phyloP scores from a whole-genome alignment of 306 rosid species.

The Oxytropis ochrocephala region DNA sequence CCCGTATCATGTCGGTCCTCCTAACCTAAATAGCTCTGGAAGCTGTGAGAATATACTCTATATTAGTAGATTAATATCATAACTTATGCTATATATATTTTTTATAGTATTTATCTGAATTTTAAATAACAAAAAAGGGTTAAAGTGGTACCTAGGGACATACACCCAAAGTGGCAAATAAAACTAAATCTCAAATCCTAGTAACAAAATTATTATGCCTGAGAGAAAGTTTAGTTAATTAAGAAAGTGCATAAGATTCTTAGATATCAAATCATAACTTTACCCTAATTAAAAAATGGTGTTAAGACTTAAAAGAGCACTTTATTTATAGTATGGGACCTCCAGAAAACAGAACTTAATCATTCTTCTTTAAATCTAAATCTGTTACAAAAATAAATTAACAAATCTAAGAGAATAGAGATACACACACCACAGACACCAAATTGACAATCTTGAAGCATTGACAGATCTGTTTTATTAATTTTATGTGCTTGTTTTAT shows the following conservation, averaged over 20 bases:
- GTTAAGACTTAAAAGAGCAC: neutral
- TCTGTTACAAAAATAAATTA: constrained; percentile 1
- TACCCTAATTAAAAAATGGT: neutral
- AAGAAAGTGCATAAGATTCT: constrained; percentile 13
- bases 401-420: neutral
- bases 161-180: neutral
- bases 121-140: neutral
- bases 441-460: constrained; percentile 19
- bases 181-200: neutral
- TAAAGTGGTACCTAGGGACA: constrained; percentile 21
- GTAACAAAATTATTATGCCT: constrained; percentile 14
- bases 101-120: neutral
- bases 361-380: neutral
- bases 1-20: neutral
- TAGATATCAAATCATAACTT: neutral
- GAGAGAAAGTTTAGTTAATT: neutral
- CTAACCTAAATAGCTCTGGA: neutral
- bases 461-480: constrained; percentile 20
- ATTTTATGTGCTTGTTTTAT: neutral
- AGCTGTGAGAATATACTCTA: constrained; percentile 18
- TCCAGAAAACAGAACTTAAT: neutral
- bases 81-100: neutral
- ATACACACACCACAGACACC: constrained; percentile 4
- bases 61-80: constrained; percentile 3
- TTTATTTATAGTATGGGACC: constrained; percentile 5